Conservation (phyloP, 2,329 filamentous ascomycete genomes). For the Claviceps cyperi region DNA sequence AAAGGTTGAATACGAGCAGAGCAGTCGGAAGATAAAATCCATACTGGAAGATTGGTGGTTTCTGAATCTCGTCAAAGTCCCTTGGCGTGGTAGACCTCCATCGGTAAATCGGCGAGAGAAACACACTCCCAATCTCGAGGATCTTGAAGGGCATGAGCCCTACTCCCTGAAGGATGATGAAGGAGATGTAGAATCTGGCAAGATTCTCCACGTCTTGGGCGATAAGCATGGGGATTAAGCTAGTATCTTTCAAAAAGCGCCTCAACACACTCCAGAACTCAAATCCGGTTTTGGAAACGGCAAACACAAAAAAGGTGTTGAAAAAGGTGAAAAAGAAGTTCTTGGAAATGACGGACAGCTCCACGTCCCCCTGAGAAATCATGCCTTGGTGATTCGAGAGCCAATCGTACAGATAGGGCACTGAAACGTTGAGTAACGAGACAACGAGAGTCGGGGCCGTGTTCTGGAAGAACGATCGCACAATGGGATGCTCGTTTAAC, state of each 20-base stretch:
- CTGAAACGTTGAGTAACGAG: slow-evolving; percentile 74
- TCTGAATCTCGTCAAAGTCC: slow-evolving; percentile 69
- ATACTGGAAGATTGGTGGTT: slow-evolving; percentile 83
- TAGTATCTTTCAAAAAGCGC: slow-evolving; percentile 64
- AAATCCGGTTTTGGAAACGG: slow-evolving; percentile 69
- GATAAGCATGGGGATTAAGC: slow-evolving; percentile 59
- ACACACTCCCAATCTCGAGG: slow-evolving; percentile 75
- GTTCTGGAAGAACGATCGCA: slow-evolving; percentile 68
- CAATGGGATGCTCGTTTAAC: slow-evolving; percentile 53
- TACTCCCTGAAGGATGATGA: slow-evolving; percentile 87
- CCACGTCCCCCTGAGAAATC: slow-evolving; percentile 87
- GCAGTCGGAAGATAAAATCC: slow-evolving; percentile 92
- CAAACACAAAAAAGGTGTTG: slow-evolving; percentile 95
- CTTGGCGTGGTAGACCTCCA: slow-evolving; percentile 75
- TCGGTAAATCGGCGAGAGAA: slow-evolving; percentile 66
- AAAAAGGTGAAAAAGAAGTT: slow-evolving; percentile 99
- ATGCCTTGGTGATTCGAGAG: slow-evolving; percentile 85
- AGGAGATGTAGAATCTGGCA: slow-evolving; percentile 78
- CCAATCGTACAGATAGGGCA: slow-evolving; percentile 91
- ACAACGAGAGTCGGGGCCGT: slow-evolving; percentile 75
- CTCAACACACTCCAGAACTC: slow-evolving; percentile 59
- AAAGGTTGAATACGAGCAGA: slow-evolving; percentile 86
- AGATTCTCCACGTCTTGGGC: slow-evolving; percentile 62
- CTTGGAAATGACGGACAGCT: slow-evolving; percentile 89
- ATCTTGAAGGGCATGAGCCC: slow-evolving; percentile 87